These are phyloP conservation scores for Aegilops sharonensis DNA, from an alignment of 176 grass and related monocot genomes.

Conservation along the genomic window DNA sequence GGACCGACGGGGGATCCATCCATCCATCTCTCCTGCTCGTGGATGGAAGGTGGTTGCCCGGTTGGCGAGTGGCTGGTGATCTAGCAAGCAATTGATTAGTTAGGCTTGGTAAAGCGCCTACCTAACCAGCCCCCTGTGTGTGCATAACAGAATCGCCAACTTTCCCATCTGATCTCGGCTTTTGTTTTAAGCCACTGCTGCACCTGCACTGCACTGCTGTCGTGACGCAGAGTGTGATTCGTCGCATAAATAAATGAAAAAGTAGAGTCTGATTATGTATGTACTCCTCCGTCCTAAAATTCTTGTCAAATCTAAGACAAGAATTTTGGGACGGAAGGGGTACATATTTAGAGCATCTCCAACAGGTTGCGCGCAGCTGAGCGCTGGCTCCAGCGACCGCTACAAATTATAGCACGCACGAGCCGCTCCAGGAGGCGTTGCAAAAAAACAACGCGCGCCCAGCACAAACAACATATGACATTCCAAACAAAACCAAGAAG, in stretches of 20 bases:
- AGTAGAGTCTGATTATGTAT: background rate
- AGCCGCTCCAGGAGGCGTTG: no score
- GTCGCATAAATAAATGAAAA: background rate
- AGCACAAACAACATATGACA: no score
- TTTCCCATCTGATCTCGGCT: background rate
- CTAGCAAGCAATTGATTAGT: background rate
- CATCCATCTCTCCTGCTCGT: background rate
- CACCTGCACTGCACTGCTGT: background rate
- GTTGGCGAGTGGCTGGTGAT: slow-evolving; percentile 40
- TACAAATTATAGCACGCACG: no score
- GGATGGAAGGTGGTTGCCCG: slow-evolving; percentile 35
- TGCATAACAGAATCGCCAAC: background rate
- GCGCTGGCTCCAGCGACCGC: no score
- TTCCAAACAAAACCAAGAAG: no score
- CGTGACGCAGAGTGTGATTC: background rate
- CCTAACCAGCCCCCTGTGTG: background rate
- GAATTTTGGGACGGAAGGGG: no score
- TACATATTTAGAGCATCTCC: no score
- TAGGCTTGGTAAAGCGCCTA: slow-evolving; percentile 5
- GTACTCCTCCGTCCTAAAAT: no score
- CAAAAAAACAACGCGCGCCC: no score
- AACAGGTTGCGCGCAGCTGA: no score
- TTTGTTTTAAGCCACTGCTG: background rate
- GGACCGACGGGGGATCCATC: background rate
- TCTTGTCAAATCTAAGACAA: no score